Evolutionary conservation across 2,329 filamentous ascomycete genomes (phyloP).

Genomic region (Pseudodiploospora longispora): DNA sequence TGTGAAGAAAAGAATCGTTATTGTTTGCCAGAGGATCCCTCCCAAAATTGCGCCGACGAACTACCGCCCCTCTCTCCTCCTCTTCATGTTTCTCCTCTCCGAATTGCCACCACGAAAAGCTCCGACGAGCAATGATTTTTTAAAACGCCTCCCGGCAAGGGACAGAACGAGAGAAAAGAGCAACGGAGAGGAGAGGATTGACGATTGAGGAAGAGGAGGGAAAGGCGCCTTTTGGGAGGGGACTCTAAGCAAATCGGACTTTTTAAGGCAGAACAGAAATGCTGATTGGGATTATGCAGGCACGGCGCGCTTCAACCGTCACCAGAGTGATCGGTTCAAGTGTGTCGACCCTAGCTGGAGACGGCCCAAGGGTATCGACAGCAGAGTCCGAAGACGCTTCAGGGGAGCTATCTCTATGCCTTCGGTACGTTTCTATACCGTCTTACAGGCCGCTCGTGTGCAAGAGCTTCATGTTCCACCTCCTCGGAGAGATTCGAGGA

Average conservation of each 20-base stretch:
- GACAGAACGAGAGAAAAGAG: neutral
- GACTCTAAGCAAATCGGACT: constrained; percentile 1
- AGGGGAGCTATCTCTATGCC: constrained; percentile 94
- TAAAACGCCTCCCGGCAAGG: no score
- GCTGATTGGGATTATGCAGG: constrained; percentile 49
- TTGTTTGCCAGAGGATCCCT: constrained; percentile 8
- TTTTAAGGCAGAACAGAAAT: constrained; percentile 8
- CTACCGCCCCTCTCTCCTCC: neutral
- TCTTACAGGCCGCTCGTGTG: no score
- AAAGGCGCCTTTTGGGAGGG: neutral
- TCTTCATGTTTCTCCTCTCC: neutral
- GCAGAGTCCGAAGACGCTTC: constrained; percentile 94
- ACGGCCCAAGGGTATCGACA: constrained; percentile 99
- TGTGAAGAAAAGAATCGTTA: constrained; percentile 1
- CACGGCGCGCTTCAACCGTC: constrained; percentile 91
- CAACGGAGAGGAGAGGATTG: neutral
- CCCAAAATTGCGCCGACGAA: constrained; percentile 1
- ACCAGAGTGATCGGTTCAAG: constrained; percentile 97
- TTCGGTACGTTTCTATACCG: constrained; percentile 62
- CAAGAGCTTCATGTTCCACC: no score
- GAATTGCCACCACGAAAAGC: constrained; percentile 2
- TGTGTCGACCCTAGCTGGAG: constrained; percentile 87
- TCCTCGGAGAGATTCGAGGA: no score
- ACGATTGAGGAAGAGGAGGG: neutral
- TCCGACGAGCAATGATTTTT: neutral